Conservation (phyloP, 768 basidiomycete genomes). For the Collybia mongolica region DNA sequence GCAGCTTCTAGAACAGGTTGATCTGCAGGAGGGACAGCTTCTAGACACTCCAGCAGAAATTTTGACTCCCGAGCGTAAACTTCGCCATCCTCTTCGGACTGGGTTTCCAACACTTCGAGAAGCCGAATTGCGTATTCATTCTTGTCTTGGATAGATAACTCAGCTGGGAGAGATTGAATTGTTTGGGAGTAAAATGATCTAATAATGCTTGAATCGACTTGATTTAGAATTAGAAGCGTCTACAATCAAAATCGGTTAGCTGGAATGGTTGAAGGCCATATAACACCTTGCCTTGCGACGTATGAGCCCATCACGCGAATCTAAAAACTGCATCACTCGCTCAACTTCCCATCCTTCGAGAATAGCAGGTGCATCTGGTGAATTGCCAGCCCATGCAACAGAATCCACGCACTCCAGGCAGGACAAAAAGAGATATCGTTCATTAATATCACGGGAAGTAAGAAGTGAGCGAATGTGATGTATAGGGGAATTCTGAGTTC, state of each 20-base stretch:
- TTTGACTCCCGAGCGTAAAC: conserved; percentile 53
- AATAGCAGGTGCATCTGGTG: conserved; percentile 43
- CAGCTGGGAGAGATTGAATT: conserved; percentile 33
- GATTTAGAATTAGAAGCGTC: conserved; percentile 59
- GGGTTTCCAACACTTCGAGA: conserved; percentile 53
- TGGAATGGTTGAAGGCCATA: background rate
- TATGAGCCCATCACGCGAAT: conserved; percentile 56
- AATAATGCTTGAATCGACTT: conserved; percentile 59
- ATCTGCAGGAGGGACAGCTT: conserved; percentile 27
- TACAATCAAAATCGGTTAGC: conserved; percentile 29
- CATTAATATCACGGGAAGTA: conserved; percentile 53
- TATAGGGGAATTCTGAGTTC: conserved; percentile 33
- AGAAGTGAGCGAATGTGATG: conserved; percentile 57
- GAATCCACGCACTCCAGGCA: conserved; percentile 62
- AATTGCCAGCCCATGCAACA: conserved; percentile 67
- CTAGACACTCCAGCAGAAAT: conserved; percentile 38
- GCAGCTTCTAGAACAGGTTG: conserved; percentile 50
- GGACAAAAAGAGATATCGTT: conserved; percentile 63
- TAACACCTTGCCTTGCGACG: conserved; percentile 52
- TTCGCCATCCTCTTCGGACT: conserved; percentile 50
- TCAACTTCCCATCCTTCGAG: conserved; percentile 77
- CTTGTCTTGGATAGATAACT: conserved; percentile 30
- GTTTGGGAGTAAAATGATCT: conserved; percentile 50
- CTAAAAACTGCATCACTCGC: conserved; percentile 64
- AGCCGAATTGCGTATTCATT: conserved; percentile 45